phyloP scores from a whole-genome alignment of 257 asterid genomes.

The Salvia hispanica region DNA sequence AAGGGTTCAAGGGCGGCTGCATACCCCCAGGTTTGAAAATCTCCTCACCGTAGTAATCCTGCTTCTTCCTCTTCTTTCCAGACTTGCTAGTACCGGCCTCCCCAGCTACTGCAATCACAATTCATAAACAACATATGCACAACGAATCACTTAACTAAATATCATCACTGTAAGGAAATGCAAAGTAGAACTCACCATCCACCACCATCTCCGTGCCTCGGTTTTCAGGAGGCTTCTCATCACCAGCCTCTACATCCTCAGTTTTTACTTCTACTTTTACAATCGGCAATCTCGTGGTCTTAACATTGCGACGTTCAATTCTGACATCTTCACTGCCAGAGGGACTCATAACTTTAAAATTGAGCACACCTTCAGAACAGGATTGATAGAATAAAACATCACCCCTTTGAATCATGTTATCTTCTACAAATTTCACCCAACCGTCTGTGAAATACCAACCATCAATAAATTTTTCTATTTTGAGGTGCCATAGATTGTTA shows the following conservation, averaged over 20 bases:
- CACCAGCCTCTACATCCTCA: not conserved
- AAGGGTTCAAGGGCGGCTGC: constrained; percentile 30
- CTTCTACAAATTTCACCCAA: constrained; percentile 35
- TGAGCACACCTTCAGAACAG: constrained; percentile 15
- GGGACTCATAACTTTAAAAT: constrained; percentile 22
- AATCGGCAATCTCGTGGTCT: not conserved
- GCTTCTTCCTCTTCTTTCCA: not conserved
- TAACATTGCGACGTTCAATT: not conserved
- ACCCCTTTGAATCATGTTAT: constrained; percentile 22
- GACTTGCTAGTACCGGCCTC: not conserved
- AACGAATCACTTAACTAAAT: not conserved
- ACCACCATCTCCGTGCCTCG: not conserved
- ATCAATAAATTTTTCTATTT: constrained; percentile 18
- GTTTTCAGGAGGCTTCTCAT: not conserved
- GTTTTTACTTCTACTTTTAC: not conserved
- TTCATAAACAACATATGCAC: too few relatives aligned
- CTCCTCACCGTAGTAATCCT: constrained; percentile 25
- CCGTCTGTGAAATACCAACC: constrained; percentile 33
- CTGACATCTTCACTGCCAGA: constrained; percentile 5
- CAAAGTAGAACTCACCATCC: constrained; percentile 5
- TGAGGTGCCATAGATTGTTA: constrained; percentile 35
- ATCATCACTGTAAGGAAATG: not conserved
- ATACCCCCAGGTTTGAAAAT: constrained; percentile 31
- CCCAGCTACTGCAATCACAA: not conserved
- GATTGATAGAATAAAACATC: constrained; percentile 28